A percentile compares a stretch with the other conserved stretches of the same genome.
Evolutionary conservation across 2,329 filamentous ascomycete species (phyloP).

Genomic region (Zymoseptoria tritici): DNA sequence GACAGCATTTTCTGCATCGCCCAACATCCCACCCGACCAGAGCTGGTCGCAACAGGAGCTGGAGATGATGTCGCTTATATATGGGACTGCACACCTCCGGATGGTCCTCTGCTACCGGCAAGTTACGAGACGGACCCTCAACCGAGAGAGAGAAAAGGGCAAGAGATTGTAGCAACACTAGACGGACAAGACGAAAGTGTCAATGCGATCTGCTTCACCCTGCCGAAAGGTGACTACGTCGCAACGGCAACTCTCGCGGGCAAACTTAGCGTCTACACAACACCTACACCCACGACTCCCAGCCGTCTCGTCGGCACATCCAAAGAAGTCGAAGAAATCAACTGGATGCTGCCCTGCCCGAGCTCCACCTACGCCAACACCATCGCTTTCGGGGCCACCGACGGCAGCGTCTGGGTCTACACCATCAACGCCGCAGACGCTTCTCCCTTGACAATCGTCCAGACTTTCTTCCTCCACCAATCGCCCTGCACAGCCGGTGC

Average conservation of each 20-base stretch:
- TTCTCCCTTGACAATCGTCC: slow-evolving; percentile 65
- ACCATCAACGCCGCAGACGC: slow-evolving; percentile 63
- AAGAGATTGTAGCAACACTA: slow-evolving; percentile 63
- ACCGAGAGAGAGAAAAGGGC: slow-evolving; percentile 48
- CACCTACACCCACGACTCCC: slow-evolving; percentile 18
- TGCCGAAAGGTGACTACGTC: slow-evolving; percentile 73
- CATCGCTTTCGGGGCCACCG: slow-evolving; percentile 76
- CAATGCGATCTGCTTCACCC: slow-evolving; percentile 76
- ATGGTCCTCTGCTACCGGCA: slow-evolving; percentile 60
- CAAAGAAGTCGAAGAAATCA: slow-evolving; percentile 90
- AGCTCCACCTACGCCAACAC: slow-evolving; percentile 65
- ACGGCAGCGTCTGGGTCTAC: slow-evolving; percentile 95
- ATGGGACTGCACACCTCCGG: slow-evolving; percentile 63
- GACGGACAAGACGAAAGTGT: slow-evolving; percentile 91
- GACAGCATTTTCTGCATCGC: slow-evolving; percentile 94
- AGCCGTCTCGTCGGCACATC: slow-evolving; percentile 63
- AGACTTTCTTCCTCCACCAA: slow-evolving; percentile 89
- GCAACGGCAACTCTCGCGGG: slow-evolving; percentile 87
- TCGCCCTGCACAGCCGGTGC: slow-evolving; percentile 77
- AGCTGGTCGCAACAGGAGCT: slow-evolving; percentile 80
- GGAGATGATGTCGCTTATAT: slow-evolving; percentile 81
- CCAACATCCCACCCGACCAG: slow-evolving; percentile 72
- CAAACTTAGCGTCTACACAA: slow-evolving; percentile 53
- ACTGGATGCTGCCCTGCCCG: slow-evolving; percentile 78
- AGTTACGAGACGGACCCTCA: slow-evolving; percentile 65